phyloP scores from a whole-genome alignment of 164 flowering plant genomes.

The Aristolochia fimbriata region DNA sequence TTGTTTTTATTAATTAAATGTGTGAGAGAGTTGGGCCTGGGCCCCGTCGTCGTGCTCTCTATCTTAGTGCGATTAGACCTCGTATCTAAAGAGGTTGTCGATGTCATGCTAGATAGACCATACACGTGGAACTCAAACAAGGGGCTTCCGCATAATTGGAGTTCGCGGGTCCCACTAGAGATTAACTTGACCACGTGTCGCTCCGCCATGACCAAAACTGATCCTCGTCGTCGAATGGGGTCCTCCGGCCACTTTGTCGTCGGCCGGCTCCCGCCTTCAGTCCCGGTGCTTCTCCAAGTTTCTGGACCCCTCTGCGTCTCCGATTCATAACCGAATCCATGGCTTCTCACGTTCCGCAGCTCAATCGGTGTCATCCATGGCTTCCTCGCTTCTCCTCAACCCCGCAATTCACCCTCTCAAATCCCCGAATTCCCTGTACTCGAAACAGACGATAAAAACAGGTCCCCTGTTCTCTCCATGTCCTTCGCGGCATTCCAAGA shows the following conservation, averaged over 20 bases:
- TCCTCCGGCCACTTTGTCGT: neutral
- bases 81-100: too few species aligned
- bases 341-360: neutral
- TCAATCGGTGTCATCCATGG: neutral
- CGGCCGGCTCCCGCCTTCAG: neutral
- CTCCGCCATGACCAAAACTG: too few species aligned
- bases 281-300: slow-evolving; percentile 5
- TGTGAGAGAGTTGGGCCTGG: too few species aligned
- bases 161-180: too few species aligned
- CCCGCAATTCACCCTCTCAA: neutral
- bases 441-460: neutral
- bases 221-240: neutral
- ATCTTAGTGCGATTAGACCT: too few species aligned
- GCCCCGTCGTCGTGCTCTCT: too few species aligned
- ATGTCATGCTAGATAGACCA: too few species aligned
- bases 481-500: neutral
- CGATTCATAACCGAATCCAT: neutral
- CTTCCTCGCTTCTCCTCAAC: neutral
- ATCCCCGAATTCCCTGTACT: neutral
- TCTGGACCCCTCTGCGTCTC: slow-evolving; percentile 4
- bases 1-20: too few species aligned
- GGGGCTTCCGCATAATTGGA: too few species aligned
- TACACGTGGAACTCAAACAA: too few species aligned
- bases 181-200: too few species aligned
- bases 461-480: neutral